Evolutionary conservation across 2,329 filamentous ascomycete species (phyloP), one percentile per base, ranked within the genome.

Genomic region (Ceratocystis destructans): DNA sequence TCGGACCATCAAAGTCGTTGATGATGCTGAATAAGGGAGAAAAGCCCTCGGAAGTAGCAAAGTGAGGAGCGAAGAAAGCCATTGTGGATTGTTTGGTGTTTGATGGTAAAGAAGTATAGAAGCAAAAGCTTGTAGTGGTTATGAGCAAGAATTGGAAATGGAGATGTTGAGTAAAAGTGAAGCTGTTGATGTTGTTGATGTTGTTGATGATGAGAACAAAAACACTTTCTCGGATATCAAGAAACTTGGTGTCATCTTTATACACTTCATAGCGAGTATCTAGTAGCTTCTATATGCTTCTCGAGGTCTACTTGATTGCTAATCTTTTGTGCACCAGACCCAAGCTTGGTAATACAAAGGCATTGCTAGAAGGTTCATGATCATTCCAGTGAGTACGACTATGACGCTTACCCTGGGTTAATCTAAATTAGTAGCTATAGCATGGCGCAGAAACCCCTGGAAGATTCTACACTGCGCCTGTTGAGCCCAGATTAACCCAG

Each of bases 1-100:
- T 78, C 10, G 61, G 53, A 41, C 53, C 65, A 72, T 86, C 83
- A 70, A 83, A 85, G 75, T 86, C 83, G 71, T 86, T 82, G 62
- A 87, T 80, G 68, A 87, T 79, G 68, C 82, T 82, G 79, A 87
- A 85, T 72, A 87, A 81, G 65, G 83, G 81, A 46, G 78, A 79
- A 74, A 84, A 83, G 74, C 79, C 80, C 70, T 78, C 72, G 73
- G 80, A 76, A 69, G 75, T 70, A 78, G 81, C 78, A 71, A 80
- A 76, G 72, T 76, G 76, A 73, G 79, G 79, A 68, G 80, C 78
- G 77, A 85, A 85, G 77, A 85, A 77, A 70, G 83, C 80, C 83
- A 86, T 86, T 74, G 74, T 84, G 77, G 62, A 68, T 64, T 69
- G 55, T 71, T 71, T 68, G 64, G 67, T 69, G 55, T 71, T 71